phyloP scores from a whole-genome alignment of 2,329 filamentous ascomycete genomes.

The Hymenoscyphus fructigenus region DNA sequence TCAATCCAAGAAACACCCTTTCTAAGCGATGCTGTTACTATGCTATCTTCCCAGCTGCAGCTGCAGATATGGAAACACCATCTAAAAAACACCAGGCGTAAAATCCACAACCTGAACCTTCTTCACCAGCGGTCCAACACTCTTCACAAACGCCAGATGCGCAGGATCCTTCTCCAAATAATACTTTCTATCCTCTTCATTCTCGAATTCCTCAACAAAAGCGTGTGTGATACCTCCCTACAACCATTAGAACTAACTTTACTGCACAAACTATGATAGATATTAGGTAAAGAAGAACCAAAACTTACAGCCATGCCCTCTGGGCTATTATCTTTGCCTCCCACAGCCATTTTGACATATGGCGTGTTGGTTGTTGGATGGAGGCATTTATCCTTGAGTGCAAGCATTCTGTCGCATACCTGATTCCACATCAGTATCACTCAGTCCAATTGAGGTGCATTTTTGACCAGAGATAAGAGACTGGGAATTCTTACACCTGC shows the following conservation, averaged over 20 bases:
- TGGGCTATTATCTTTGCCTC: constrained; percentile 59
- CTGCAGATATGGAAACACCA: too few species aligned
- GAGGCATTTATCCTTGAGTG: constrained; percentile 56
- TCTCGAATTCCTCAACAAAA: constrained; percentile 68
- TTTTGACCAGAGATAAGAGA: too few species aligned
- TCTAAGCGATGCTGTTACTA: too few species aligned
- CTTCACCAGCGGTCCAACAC: constrained; percentile 47
- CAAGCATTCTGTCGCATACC: constrained; percentile 55
- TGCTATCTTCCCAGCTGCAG: too few species aligned
- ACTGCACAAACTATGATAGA: neutral
- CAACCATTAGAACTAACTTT: neutral
- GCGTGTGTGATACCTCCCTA: constrained; percentile 65
- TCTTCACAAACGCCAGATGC: constrained; percentile 59
- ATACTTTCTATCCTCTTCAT: constrained; percentile 64
- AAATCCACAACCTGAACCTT: constrained; percentile 62
- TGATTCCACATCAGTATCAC: constrained; percentile 33
- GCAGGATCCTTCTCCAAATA: constrained; percentile 65
- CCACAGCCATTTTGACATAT: constrained; percentile 59
- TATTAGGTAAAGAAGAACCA: neutral
- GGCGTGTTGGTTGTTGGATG: constrained; percentile 55
- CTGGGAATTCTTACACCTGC: constrained; percentile 48
- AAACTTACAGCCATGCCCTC: constrained; percentile 55
- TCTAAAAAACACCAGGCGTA: constrained; percentile 43
- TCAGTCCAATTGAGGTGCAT: neutral
- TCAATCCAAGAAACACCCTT: too few species aligned